Evolutionary conservation across 2,329 filamentous ascomycete genomes (phyloP), one percentile per base, ranked within the genome.

Genomic region (Atkinsonella texensis): DNA sequence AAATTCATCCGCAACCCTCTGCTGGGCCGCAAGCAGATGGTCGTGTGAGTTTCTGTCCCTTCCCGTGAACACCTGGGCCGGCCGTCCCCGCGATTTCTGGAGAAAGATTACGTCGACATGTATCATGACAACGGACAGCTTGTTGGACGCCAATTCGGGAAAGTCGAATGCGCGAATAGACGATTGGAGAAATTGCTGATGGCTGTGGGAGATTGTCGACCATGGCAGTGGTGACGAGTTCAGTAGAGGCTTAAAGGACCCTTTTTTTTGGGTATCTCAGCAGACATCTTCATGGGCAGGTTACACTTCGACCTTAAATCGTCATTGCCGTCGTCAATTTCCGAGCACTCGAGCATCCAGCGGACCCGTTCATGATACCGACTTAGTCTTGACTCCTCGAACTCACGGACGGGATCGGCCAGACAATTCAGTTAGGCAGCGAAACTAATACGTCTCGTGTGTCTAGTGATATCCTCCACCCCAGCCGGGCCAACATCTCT

Each of bases 1-100:
- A 97, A 97, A 83, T 98, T 98, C 87, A 94, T 97, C 79, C 89
- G 90, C 81, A 98, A 98, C 85, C 88, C 93, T 74, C 89, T 98
- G 71, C 85, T 98, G 72, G 89, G 86, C 74, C 87, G 91, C 75
- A 95, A 95, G 84, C 91, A 97, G 85, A 95, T 97, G 89, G 91
- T 96, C 77, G 87, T 96, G 91, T 96, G 89, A 83, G 87, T 85
- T 64, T 48, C 31, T 46, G 23, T 32, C 51, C 20, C 44, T 33
- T 28, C 45, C 28, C 41, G 15, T 10, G n/a, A 40, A 15, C n/a
- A 28, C 31, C 33, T 23, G 20, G 42, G 35, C 42, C 51, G 32
- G 32, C 39, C 31, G 48, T 17, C 23, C 42, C 17, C 48, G 33
- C 48, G 48, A 49, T 28, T 31, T 39, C 45, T 49, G 42, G 33